Base-by-base conservation (phyloP, 1,139 yeast species). In the Sugiyamaella paludigena region DNA sequence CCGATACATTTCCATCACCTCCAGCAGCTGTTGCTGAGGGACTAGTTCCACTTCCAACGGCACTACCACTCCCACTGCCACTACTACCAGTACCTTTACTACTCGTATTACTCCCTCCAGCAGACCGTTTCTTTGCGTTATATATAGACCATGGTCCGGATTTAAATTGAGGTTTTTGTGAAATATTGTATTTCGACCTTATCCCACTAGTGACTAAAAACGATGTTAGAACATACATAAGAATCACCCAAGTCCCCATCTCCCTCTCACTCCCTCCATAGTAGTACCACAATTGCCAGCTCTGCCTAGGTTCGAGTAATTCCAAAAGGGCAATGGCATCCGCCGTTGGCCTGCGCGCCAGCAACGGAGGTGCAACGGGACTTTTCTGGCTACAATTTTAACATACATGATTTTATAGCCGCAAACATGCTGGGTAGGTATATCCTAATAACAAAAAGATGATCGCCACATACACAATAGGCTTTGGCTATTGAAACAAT, bases 81-180 rank as follows among this genome's bases (percentile, higher is more conserved):
- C 37, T 31, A 15, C 33, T 15, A 38, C 12, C 33, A n/a, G 34
- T n/a, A 31, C 34, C 38, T n/a, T n/a, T n/a, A 19, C 5, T 4
- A 19, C 24, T 19, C 5, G 24, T 3, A n/a, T 59, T 59, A 2
- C 66, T 55, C 27, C 79, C 28, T 8, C 30, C 27, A 6, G 40
- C 30, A 5, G 43, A 70, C 56, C 81, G 81, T 46, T 80, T 82
- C 59, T 84, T 86, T 28, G 95, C 98, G 1, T 92, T 88, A 58
- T 81, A 87, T 0, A 92, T 80, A 9, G 81, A 68, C 98, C 98
- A 92, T 13, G 95, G 88, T 30, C 88, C 95, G 6, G 85, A 77
- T 1, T 75, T 74, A 64, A 91, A 87, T 7, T 87, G 71, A 0
- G 95, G 85, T 53, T 86, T 81, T 6, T 82, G 78, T 58, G 89